phyloP scores from a whole-genome alignment of 1,284 basidiomycete species.

The Veloporphyrellus conicus region DNA sequence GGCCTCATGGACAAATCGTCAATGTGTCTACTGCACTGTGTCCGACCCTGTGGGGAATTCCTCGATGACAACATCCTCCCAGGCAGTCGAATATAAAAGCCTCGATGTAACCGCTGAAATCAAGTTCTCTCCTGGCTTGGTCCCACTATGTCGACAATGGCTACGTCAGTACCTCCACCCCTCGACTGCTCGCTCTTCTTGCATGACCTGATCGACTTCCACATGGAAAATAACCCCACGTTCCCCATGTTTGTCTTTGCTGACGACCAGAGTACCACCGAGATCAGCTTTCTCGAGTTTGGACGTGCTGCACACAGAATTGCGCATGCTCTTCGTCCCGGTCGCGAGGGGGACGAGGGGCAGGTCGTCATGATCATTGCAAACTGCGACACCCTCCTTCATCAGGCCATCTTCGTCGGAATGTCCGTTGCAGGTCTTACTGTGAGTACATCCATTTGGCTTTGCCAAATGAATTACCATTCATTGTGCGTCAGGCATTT shows the following conservation, averaged over 20 bases:
- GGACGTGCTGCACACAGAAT: conserved; percentile 28
- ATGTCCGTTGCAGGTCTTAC: conserved; percentile 27
- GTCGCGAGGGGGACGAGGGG: conserved; percentile 12
- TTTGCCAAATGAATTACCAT: not conserved
- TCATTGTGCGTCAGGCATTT: conserved; percentile 24
- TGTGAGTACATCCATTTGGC: conserved; percentile 13
- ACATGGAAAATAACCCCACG: conserved; percentile 17
- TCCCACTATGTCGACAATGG: too few species aligned
- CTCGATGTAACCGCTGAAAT: too few species aligned
- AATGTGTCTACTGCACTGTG: too few species aligned
- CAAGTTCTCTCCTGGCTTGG: too few species aligned
- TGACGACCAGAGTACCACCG: conserved; percentile 9
- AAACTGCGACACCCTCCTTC: conserved; percentile 28
- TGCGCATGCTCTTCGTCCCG: conserved; percentile 18
- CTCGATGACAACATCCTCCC: too few species aligned
- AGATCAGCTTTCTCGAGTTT: conserved; percentile 24
- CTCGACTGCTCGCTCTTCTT: conserved; percentile 9
- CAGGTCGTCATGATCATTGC: conserved; percentile 30
- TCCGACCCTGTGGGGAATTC: too few species aligned
- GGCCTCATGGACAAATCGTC: too few species aligned
- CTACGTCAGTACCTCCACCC: too few species aligned
- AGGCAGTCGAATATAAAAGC: too few species aligned
- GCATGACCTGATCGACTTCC: conserved; percentile 16
- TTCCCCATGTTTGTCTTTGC: conserved; percentile 17
- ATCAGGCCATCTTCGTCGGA: conserved; percentile 26